phyloP scores from a whole-genome alignment of 2,329 filamentous ascomycete species.

The Anthostomella pinea region DNA sequence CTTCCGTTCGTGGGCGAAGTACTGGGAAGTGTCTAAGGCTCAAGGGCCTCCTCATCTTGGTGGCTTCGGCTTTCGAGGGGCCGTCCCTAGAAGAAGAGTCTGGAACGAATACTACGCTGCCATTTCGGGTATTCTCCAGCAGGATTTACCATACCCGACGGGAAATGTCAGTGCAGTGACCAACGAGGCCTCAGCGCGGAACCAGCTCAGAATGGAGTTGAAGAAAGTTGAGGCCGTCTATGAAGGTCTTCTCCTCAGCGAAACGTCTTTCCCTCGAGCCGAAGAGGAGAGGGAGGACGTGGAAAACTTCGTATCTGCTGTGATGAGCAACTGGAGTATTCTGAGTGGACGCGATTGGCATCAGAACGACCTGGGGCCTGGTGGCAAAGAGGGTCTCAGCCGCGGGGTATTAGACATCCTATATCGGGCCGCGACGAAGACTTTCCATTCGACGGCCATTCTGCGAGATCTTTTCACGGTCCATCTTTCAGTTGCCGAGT shows the following conservation, averaged over 20 bases:
- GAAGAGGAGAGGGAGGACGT: conserved; percentile 75
- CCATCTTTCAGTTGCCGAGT: conserved; percentile 84
- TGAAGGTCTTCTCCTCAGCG: conserved; percentile 72
- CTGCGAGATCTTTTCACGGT: conserved; percentile 83
- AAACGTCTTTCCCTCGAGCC: conserved; percentile 81
- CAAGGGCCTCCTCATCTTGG: conserved; percentile 44
- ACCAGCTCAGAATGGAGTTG: conserved; percentile 71
- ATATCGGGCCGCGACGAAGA: conserved; percentile 87
- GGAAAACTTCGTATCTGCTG: conserved; percentile 75
- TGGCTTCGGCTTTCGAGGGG: conserved; percentile 56
- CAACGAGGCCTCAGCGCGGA: conserved; percentile 53
- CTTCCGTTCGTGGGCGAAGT: conserved; percentile 67
- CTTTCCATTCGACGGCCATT: conserved; percentile 90
- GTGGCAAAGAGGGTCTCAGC: conserved; percentile 72
- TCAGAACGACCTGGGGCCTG: conserved; percentile 76
- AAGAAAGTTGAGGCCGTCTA: conserved; percentile 77
- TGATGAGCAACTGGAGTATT: conserved; percentile 81
- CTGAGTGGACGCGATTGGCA: conserved; percentile 78
- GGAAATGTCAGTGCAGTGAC: conserved; percentile 41
- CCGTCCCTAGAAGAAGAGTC: conserved; percentile 62
- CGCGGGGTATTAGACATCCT: conserved; percentile 80
- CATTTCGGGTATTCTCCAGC: conserved; percentile 71
- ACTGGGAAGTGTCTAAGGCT: conserved; percentile 56
- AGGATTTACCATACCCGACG: conserved; percentile 59
- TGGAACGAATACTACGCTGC: conserved; percentile 85